Base-by-base conservation (phyloP, 106 monocot species). In the Ottelia alismoides region DNA sequence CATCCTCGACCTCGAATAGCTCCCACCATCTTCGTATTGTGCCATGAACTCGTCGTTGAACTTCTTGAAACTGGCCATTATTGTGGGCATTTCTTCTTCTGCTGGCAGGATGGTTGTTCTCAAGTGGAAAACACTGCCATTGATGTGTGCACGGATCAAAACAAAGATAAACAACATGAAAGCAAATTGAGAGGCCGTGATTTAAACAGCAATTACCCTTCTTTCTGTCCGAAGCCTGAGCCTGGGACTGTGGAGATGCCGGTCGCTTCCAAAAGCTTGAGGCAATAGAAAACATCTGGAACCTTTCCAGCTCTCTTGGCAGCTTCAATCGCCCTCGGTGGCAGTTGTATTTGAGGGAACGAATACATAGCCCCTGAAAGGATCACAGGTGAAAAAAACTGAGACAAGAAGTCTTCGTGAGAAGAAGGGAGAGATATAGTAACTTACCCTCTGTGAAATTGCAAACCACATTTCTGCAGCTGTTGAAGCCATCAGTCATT, bases 181-280 rank as follows among this genome's bases (percentile, higher is more conserved):
- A n/a, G n/a, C n/a, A n/a, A n/a, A n/a, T n/a, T n/a, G n/a, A n/a
- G n/a, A n/a, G n/a, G n/a, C n/a, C n/a, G n/a, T n/a, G n/a, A n/a
- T n/a, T n/a, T n/a, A n/a, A n/a, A n/a, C n/a, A n/a, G n/a, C n/a
- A n/a, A n/a, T n/a, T 52, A 98, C 98, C 98, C 98, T 67, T 98
- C 98, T 72, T 98, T 98, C 64, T 98, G 98, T 60, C 98, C 98
- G 55, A 98, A 98, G 30, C 98, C 98, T 20, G 98, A 98, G 16
- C 98, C 98, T 31, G 98, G 98, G 52, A 98, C 90, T 14, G 98
- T 98, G 27, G 98, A 98, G 53, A 98, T 98, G 43, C 98, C 98
- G 20, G 98, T 98, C 18, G 90, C 85, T 71, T 98, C 98, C 75
- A 98, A 74, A 30, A 98, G 89, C 74, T 90, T 90, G 14, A 98